Evolutionary conservation across 148 eudicot species (phyloP).

Genomic region (Amaranthus palmeri): DNA sequence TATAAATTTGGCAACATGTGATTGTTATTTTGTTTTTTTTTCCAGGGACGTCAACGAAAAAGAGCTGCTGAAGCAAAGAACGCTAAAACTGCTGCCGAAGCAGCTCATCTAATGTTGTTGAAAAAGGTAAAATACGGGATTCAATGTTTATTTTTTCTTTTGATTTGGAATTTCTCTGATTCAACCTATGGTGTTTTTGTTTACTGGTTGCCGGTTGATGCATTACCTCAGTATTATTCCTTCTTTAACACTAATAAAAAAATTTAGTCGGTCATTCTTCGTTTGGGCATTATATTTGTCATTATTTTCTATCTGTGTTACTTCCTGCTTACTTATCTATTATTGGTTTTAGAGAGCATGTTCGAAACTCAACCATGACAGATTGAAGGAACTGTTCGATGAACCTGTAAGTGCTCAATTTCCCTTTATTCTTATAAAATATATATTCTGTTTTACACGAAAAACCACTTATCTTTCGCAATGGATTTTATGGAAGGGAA

Average conservation of each 20-base stretch:
- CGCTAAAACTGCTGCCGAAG: slow-evolving; percentile 62
- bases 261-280: no score
- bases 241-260: not conserved
- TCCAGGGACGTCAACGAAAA: slow-evolving; percentile 62
- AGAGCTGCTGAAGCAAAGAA: slow-evolving; percentile 51
- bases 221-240: not conserved
- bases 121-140: slow-evolving; percentile 42
- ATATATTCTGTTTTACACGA: not conserved
- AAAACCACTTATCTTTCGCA: not conserved
- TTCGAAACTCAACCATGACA: slow-evolving; percentile 46
- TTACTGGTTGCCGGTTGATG: no score
- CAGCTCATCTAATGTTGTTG: slow-evolving; percentile 46
- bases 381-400: slow-evolving; percentile 39
- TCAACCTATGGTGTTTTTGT: not conserved
- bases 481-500: not conserved
- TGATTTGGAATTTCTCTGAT: not conserved
- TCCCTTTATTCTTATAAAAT: not conserved
- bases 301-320: not conserved
- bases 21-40: not conserved
- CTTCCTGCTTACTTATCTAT: not conserved
- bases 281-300: no score
- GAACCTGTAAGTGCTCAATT: slow-evolving; percentile 31
- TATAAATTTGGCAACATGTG: not conserved
- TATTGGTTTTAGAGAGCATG: slow-evolving; percentile 37
- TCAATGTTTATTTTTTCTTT: not conserved